Evolutionary conservation across 148 eudicot species (phyloP).

Genomic region (Polygonum aviculare): DNA sequence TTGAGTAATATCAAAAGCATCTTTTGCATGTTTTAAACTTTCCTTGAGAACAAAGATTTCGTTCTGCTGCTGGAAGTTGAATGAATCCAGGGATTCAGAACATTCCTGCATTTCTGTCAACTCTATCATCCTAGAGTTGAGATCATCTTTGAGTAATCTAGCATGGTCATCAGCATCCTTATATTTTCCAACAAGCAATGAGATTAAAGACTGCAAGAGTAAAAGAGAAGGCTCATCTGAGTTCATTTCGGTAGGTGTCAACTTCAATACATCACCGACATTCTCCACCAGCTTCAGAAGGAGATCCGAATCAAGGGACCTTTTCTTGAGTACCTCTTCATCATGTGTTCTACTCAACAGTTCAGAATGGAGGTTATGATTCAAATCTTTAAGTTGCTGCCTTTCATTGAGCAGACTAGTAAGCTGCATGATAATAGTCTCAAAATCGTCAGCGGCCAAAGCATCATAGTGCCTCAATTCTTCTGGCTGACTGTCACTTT

Average conservation of each 20-base stretch:
- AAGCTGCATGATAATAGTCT: slow-evolving; percentile 44
- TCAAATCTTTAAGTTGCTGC: slow-evolving; percentile 46
- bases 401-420: slow-evolving; percentile 34
- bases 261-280: slow-evolving; percentile 36
- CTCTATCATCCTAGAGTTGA: slow-evolving; percentile 31
- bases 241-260: slow-evolving; percentile 27
- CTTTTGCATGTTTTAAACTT: slow-evolving; percentile 50
- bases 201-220: slow-evolving; percentile 38
- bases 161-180: slow-evolving; percentile 43
- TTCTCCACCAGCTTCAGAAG: slow-evolving; percentile 51
- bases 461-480: slow-evolving; percentile 27
- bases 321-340: slow-evolving; percentile 43
- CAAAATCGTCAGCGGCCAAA: slow-evolving; percentile 34
- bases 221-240: slow-evolving; percentile 30
- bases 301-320: slow-evolving; percentile 34
- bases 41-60: slow-evolving; percentile 54
- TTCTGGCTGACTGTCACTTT: slow-evolving; percentile 19
- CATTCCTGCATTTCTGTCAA: slow-evolving; percentile 36
- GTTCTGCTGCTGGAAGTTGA: slow-evolving; percentile 45
- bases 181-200: slow-evolving; percentile 50
- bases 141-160: slow-evolving; percentile 23
- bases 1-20: slow-evolving; percentile 26
- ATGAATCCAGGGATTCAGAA: slow-evolving; percentile 37
- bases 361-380: slow-evolving; percentile 39
- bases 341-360: slow-evolving; percentile 41